Evolutionary conservation across 1,284 basidiomycete genomes (phyloP).

Genomic region (Neotropicomus parvogracilis): DNA sequence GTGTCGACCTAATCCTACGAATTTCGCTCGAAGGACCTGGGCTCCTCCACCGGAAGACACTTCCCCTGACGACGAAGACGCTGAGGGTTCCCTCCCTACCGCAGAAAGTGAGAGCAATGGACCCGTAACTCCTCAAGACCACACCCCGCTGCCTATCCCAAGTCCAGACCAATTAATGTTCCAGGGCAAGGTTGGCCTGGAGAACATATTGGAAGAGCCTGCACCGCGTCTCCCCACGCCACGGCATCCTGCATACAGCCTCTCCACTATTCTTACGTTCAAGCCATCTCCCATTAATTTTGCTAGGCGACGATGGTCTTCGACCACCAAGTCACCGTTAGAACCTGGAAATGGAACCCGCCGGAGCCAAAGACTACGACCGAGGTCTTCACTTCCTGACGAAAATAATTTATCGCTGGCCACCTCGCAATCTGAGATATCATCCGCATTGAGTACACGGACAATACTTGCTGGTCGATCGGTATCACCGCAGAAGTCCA

Average conservation of each 20-base stretch:
- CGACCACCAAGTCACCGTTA: conserved; percentile 32
- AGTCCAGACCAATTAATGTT: conserved; percentile 31
- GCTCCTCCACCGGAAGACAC: conserved; percentile 31
- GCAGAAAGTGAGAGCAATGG: conserved; percentile 44
- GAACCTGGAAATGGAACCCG: conserved; percentile 30
- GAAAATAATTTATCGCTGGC: conserved; percentile 34
- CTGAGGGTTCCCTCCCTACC: conserved; percentile 42
- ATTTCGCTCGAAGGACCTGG: conserved; percentile 39
- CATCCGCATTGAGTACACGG: conserved; percentile 32
- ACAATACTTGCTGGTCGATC: conserved; percentile 33
- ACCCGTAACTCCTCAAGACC: conserved; percentile 50
- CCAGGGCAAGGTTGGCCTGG: conserved; percentile 15
- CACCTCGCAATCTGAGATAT: conserved; percentile 29
- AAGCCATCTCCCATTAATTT: conserved; percentile 54
- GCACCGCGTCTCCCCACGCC: conserved; percentile 23
- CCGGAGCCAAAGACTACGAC: conserved; percentile 36
- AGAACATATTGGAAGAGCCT: conserved; percentile 25
- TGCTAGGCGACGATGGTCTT: conserved; percentile 51
- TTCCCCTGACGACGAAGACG: conserved; percentile 33
- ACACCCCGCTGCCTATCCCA: conserved; percentile 34
- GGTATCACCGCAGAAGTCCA: conserved; percentile 34
- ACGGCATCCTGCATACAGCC: conserved; percentile 17
- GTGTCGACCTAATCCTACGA: conserved; percentile 34
- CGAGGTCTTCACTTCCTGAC: conserved; percentile 29
- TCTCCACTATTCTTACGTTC: conserved; percentile 36